Conservation (phyloP, 2,329 filamentous ascomycete species). For the Colletotrichum viniferum region DNA sequence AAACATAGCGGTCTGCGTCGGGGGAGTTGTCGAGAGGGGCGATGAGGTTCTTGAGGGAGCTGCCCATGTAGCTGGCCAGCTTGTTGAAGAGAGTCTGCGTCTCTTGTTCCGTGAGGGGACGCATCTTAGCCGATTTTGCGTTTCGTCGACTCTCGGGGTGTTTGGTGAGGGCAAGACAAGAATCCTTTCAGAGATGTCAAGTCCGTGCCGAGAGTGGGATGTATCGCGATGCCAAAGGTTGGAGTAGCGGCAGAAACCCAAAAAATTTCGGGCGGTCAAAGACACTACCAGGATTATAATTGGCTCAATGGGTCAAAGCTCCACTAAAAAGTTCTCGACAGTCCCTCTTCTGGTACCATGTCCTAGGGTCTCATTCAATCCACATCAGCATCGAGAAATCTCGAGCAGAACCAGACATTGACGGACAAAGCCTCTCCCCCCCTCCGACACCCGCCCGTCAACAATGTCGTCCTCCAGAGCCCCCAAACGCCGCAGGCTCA, state of each 20-base stretch:
- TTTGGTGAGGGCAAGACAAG: neutral
- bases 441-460: neutral
- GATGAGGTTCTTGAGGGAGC: conserved; percentile 84
- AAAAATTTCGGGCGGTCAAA: conserved; percentile 32
- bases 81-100: conserved; percentile 87
- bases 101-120: conserved; percentile 79
- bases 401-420: neutral
- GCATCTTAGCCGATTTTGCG: conserved; percentile 58
- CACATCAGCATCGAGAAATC: conserved; percentile 12
- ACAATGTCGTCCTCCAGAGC: conserved; percentile 54
- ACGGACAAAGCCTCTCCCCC: neutral
- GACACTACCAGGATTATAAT: neutral
- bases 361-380: neutral
- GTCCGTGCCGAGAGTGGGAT: neutral
- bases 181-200: neutral
- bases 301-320: conserved; percentile 27
- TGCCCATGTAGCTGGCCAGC: conserved; percentile 91
- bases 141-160: neutral
- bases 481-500: conserved; percentile 63
- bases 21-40: conserved; percentile 71
- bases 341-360: conserved; percentile 17
- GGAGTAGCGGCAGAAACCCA: conserved; percentile 27
- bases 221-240: conserved; percentile 12
- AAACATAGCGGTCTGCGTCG: conserved; percentile 80
- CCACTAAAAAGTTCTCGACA: conserved; percentile 9